A percentile compares a stretch with the other conserved stretches of the same genome.
These are phyloP conservation scores for Pseudopyrenochaeta lycopersici DNA, from an alignment of 2,329 filamentous ascomycete genomes.

Conservation along the genomic window DNA sequence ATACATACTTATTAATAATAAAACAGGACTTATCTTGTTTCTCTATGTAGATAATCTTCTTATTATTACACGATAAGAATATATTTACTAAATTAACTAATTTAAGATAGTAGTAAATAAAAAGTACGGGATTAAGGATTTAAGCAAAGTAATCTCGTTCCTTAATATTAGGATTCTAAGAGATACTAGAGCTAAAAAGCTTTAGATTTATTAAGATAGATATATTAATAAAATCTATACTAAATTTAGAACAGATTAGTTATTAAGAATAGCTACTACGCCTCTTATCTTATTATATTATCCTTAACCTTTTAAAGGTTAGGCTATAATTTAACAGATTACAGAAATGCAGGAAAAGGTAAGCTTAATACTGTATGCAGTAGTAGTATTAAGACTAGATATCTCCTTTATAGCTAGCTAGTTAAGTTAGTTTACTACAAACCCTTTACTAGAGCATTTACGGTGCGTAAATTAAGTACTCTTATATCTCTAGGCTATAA, in stretches of 20 bases:
- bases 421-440: constrained; percentile 6
- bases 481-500: constrained; percentile 6
- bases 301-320: background rate
- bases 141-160: constrained; percentile 8
- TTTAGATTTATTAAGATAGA: constrained; percentile 8
- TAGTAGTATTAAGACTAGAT: constrained; percentile 7
- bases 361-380: constrained; percentile 10
- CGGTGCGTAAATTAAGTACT: constrained; percentile 5
- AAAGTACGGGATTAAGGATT: constrained; percentile 12
- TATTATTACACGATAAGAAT: no score
- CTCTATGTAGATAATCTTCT: no score
- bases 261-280: constrained; percentile 1
- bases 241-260: constrained; percentile 8
- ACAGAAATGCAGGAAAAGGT: constrained; percentile 11
- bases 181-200: constrained; percentile 7
- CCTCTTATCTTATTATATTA: constrained; percentile 4
- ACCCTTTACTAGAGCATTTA: constrained; percentile 10
- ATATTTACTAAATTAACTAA: no score
- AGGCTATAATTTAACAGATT: constrained; percentile 3
- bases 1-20: no score
- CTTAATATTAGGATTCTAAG: constrained; percentile 9
- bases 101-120: constrained; percentile 6
- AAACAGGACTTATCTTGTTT: no score
- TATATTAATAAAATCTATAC: constrained; percentile 10
- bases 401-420: constrained; percentile 7